Percentiles rank a stretch among this genome's conserved stretches.
Evolutionary conservation across 768 basidiomycete species (phyloP).

Genomic region (Lactarius akahatsu): DNA sequence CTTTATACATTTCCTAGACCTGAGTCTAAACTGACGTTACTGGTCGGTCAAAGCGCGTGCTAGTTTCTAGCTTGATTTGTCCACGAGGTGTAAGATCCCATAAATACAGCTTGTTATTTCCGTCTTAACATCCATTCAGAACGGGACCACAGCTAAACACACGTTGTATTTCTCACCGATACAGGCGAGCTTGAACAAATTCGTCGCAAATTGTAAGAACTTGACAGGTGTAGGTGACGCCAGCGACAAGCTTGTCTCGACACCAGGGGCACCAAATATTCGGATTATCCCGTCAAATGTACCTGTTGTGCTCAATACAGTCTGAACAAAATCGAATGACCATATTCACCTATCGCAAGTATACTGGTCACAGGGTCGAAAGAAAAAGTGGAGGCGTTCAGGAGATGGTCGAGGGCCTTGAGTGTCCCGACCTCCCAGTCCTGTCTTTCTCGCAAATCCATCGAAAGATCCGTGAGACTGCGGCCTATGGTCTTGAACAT

Average conservation of each 20-base stretch:
- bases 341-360: constrained; percentile 56
- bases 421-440: constrained; percentile 60
- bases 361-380: constrained; percentile 60
- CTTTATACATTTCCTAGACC: background rate
- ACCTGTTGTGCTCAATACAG: constrained; percentile 41
- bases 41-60: constrained; percentile 48
- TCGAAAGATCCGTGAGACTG: constrained; percentile 53
- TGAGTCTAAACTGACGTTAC: constrained; percentile 37
- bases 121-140: constrained; percentile 39
- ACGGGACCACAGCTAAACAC: background rate
- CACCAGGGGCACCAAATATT: constrained; percentile 67
- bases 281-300: constrained; percentile 62
- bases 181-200: constrained; percentile 54
- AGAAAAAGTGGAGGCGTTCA: constrained; percentile 53
- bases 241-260: constrained; percentile 53
- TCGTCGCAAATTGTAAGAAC: constrained; percentile 60
- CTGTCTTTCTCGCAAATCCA: constrained; percentile 50
- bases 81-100: constrained; percentile 58
- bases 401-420: constrained; percentile 48
- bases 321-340: background rate
- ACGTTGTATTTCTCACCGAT: constrained; percentile 47
- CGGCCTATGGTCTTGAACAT: constrained; percentile 25
- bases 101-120: constrained; percentile 52
- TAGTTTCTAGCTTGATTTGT: constrained; percentile 51
- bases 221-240: constrained; percentile 46